These are phyloP conservation scores for Viola pubescens DNA, from an alignment of 441 rosid species.

Conservation along the genomic window DNA sequence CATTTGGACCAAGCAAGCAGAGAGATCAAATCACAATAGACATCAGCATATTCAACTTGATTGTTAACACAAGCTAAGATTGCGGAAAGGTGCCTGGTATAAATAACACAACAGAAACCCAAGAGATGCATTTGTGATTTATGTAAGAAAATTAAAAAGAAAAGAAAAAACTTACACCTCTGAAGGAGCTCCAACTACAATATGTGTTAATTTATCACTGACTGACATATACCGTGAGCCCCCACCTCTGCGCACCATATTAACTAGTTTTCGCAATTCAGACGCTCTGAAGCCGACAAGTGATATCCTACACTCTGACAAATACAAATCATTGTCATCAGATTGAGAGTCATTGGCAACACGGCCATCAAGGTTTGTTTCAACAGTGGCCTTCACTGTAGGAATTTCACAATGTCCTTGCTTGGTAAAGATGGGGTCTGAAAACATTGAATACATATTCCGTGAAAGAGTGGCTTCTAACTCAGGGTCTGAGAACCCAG, in stretches of 20 bases:
- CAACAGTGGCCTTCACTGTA: constrained; percentile 31
- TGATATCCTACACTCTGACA: constrained; percentile 80
- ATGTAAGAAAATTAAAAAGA: not conserved
- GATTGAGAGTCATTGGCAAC: constrained; percentile 80
- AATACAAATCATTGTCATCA: constrained; percentile 75
- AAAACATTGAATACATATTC: constrained; percentile 45
- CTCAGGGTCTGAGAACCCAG: constrained; percentile 54
- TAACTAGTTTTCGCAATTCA: constrained; percentile 75
- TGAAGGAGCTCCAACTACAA: constrained; percentile 82
- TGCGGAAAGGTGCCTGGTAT: not conserved
- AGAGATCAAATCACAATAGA: constrained; percentile 11
- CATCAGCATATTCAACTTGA: constrained; percentile 1
- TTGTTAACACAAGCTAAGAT: constrained; percentile 10
- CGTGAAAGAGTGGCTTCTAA: constrained; percentile 77
- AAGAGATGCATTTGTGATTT: constrained; percentile 4
- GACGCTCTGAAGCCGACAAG: constrained; percentile 82
- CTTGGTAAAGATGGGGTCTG: constrained; percentile 36
- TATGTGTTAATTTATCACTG: constrained; percentile 78
- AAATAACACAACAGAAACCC: not conserved
- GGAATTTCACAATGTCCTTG: constrained; percentile 35
- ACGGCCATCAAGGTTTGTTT: constrained; percentile 43
- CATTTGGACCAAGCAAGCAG: constrained; percentile 7
- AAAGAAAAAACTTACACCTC: constrained; percentile 57
- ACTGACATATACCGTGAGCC: constrained; percentile 67
- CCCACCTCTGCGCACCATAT: constrained; percentile 80